Conservation (phyloP, 2,329 filamentous ascomycete species). For the Aplosporella prunicola region DNA sequence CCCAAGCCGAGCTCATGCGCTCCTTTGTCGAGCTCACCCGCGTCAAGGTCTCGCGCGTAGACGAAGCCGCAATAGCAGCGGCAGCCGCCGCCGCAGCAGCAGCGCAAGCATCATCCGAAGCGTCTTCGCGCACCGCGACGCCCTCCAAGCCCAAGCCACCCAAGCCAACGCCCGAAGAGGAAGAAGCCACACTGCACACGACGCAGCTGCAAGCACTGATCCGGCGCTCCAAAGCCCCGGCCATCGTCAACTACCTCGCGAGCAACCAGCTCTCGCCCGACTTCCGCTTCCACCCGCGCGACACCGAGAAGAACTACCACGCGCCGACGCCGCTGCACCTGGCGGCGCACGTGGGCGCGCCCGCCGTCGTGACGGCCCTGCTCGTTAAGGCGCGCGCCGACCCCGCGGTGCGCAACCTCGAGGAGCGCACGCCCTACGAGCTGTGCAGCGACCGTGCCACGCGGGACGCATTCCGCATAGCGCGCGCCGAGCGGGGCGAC, state of each 20-base stretch:
- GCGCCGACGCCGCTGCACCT: slow-evolving; percentile 78
- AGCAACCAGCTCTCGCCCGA: slow-evolving; percentile 61
- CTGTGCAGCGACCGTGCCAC: slow-evolving; percentile 77
- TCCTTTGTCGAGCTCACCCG: slow-evolving; percentile 89
- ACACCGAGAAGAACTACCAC: slow-evolving; percentile 59
- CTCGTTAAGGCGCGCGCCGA: slow-evolving; percentile 66
- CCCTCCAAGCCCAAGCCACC: slow-evolving; percentile 43
- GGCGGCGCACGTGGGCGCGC: slow-evolving; percentile 69
- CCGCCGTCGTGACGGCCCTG: slow-evolving; percentile 67
- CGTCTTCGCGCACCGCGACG: slow-evolving; percentile 17
- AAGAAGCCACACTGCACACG: slow-evolving; percentile 73
- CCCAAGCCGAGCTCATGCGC: slow-evolving; percentile 88
- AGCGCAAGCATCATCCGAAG: slow-evolving; percentile 27
- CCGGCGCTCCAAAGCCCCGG: slow-evolving; percentile 80
- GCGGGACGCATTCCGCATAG: slow-evolving; percentile 83
- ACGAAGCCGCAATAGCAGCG: slow-evolving; percentile 51
- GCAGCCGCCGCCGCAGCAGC: slow-evolving; percentile 36
- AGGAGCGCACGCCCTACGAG: slow-evolving; percentile 81
- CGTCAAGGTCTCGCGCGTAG: slow-evolving; percentile 72
- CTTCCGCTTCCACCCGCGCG: slow-evolving; percentile 62
- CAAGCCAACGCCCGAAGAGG: slow-evolving; percentile 72
- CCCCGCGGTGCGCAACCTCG: slow-evolving; percentile 58
- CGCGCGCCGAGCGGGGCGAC: slow-evolving; percentile 66
- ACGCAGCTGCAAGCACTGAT: slow-evolving; percentile 81
- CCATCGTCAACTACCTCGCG: slow-evolving; percentile 72